Percentiles rank a stretch among this genome's conserved stretches.
These are phyloP conservation scores for Camillea tinctor DNA, from an alignment of 2,329 filamentous ascomycete genomes.

Conservation along the genomic window DNA sequence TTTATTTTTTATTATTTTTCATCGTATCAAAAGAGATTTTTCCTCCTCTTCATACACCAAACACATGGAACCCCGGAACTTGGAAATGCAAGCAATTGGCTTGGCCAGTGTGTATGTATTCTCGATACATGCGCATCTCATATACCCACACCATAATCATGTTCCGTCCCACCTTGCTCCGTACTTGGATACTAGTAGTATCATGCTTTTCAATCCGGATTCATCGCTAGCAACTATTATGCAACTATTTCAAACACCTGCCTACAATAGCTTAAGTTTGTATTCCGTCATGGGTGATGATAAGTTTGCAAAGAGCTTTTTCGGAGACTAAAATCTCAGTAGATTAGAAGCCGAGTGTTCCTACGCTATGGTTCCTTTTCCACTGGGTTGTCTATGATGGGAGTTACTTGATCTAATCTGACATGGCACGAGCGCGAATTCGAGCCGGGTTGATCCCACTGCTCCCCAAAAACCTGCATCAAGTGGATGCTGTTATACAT, in stretches of 20 bases:
- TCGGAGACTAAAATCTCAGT: constrained; percentile 38
- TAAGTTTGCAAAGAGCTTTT: constrained; percentile 32
- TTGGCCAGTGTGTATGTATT: not conserved
- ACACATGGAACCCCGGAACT: not conserved
- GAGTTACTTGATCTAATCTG: constrained; percentile 67
- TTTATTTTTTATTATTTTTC: not conserved
- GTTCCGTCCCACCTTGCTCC: not conserved
- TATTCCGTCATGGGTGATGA: constrained; percentile 34
- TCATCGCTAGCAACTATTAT: constrained; percentile 2
- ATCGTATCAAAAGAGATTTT: too few species aligned
- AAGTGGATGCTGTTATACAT: constrained; percentile 5
- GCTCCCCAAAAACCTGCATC: constrained; percentile 4
- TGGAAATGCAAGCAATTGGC: too few species aligned
- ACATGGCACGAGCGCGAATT: constrained; percentile 35
- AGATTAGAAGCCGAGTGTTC: constrained; percentile 49
- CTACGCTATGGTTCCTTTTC: constrained; percentile 47
- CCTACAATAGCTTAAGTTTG: not conserved
- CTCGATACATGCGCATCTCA: not conserved
- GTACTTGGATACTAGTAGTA: not conserved
- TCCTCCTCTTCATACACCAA: too few species aligned
- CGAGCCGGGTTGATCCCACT: not conserved
- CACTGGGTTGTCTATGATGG: constrained; percentile 42
- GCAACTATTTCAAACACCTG: not conserved
- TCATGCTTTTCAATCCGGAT: not conserved
- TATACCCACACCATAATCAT: too few species aligned